Conservation (phyloP, 257 asterid genomes). For the Salvia splendens region DNA sequence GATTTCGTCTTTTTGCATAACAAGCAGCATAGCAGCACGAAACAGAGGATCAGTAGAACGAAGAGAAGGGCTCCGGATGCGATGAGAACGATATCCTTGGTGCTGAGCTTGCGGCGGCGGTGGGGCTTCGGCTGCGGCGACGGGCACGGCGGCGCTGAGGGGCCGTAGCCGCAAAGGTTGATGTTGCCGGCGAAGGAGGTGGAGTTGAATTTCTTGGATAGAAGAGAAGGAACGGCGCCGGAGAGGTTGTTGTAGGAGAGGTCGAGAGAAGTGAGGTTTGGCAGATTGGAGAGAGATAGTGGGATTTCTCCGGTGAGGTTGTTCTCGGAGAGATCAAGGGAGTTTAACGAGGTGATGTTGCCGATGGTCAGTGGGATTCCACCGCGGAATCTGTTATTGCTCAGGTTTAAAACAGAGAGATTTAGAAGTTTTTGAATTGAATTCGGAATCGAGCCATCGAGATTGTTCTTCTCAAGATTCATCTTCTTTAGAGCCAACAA, state of each 20-base stretch:
- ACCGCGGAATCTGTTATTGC: constrained; percentile 49
- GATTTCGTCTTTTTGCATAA: constrained; percentile 39
- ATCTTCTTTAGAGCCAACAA: too few relatives aligned
- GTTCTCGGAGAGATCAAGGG: constrained; percentile 71
- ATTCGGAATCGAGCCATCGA: too few relatives aligned
- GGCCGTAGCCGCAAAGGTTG: constrained; percentile 76
- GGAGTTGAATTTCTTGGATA: constrained; percentile 70
- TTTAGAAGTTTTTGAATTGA: too few relatives aligned
- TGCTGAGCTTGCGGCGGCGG: constrained; percentile 39
- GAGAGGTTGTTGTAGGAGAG: constrained; percentile 81
- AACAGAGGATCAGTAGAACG: constrained; percentile 38
- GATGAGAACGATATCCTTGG: constrained; percentile 53
- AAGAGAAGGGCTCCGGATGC: constrained; percentile 44
- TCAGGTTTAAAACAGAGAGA: too few relatives aligned
- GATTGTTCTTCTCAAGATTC: too few relatives aligned
- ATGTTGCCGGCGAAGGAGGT: constrained; percentile 71
- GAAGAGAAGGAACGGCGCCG: constrained; percentile 63
- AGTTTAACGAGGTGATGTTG: constrained; percentile 46
- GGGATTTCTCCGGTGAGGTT: constrained; percentile 77
- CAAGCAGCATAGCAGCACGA: constrained; percentile 50
- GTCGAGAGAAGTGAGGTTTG: constrained; percentile 55
- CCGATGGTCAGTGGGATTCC: constrained; percentile 58
- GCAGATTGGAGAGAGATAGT: constrained; percentile 42
- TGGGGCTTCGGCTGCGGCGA: constrained; percentile 35
- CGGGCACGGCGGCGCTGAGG: constrained; percentile 52